A percentile compares a stretch with the other conserved stretches of the same genome.
Evolutionary conservation across 2,329 filamentous ascomycete species (phyloP).

Genomic region (Ophiocordyceps robertsii): DNA sequence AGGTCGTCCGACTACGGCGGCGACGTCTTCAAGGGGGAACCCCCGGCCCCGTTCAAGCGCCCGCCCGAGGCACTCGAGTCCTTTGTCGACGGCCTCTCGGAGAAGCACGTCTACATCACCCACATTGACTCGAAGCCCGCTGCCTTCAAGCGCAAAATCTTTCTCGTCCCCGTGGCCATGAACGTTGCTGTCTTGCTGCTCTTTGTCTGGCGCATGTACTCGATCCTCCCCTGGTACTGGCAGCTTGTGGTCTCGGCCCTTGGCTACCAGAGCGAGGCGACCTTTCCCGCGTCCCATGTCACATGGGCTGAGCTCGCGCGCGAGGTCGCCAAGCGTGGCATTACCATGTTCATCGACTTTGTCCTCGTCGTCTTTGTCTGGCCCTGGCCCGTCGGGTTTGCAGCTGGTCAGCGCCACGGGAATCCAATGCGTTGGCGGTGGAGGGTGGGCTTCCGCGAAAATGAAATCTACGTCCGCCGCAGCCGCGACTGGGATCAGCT

Average conservation of each 20-base stretch:
- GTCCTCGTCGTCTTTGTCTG: slow-evolving; percentile 53
- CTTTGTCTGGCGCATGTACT: slow-evolving; percentile 55
- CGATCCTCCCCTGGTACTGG: slow-evolving; percentile 61
- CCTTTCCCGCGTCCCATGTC: slow-evolving; percentile 43
- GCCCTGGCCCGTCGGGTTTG: slow-evolving; percentile 63
- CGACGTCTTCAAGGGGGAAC: slow-evolving; percentile 9
- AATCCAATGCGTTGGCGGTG: slow-evolving; percentile 63
- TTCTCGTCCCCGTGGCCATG: slow-evolving; percentile 63
- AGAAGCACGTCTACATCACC: slow-evolving; percentile 64
- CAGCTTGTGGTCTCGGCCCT: slow-evolving; percentile 49
- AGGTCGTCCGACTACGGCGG: slow-evolving; percentile 12
- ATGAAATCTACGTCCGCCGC: slow-evolving; percentile 70
- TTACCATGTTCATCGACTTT: slow-evolving; percentile 63
- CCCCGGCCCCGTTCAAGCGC: slow-evolving; percentile 54
- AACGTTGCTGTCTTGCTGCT: slow-evolving; percentile 54
- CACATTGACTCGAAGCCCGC: slow-evolving; percentile 64
- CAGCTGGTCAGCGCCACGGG: slow-evolving; percentile 41
- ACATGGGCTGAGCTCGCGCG: slow-evolving; percentile 41
- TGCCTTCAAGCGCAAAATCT: slow-evolving; percentile 70
- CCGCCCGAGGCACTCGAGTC: slow-evolving; percentile 49
- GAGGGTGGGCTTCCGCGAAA: slow-evolving; percentile 59
- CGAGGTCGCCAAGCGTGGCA: slow-evolving; percentile 45
- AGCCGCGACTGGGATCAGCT: slow-evolving; percentile 59
- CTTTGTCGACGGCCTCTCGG: slow-evolving; percentile 53
- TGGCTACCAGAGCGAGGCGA: slow-evolving; percentile 52